phyloP scores from a whole-genome alignment of 176 grass and related monocot species.

The Cenchrus purpureus region DNA sequence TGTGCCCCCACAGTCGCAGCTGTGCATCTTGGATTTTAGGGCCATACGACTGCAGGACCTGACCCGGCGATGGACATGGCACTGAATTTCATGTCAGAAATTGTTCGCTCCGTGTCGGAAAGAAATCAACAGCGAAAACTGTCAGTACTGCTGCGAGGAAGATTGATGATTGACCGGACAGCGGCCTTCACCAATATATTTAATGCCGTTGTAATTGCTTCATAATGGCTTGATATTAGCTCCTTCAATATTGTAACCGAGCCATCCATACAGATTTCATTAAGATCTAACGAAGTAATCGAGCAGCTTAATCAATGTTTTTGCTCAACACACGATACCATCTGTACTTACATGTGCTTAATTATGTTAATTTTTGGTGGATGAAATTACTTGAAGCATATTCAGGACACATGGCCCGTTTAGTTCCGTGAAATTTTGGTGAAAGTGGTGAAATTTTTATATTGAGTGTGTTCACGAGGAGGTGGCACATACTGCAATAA shows the following conservation, averaged over 20 bases:
- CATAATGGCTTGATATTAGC: constrained; percentile 15
- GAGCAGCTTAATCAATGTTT: not conserved
- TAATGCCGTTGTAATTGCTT: constrained; percentile 28
- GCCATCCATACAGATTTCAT: not conserved
- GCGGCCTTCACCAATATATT: constrained; percentile 20
- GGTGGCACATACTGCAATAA: no score
- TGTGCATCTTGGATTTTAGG: constrained; percentile 35
- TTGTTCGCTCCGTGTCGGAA: constrained; percentile 18
- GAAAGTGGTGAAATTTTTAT: no score
- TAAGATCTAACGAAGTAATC: not conserved
- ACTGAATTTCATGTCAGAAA: constrained; percentile 31
- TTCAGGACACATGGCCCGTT: not conserved
- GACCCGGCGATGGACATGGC: constrained; percentile 4
- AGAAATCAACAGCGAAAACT: constrained; percentile 22
- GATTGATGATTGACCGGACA: constrained; percentile 29
- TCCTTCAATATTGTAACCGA: not conserved
- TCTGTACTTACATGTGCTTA: not conserved
- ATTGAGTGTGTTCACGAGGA: no score
- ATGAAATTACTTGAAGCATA: not conserved
- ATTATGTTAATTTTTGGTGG: no score
- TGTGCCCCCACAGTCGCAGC: not conserved
- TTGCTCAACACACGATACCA: not conserved
- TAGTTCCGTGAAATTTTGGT: no score
- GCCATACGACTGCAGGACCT: not conserved
- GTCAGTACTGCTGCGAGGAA: not conserved